Conservation (phyloP, 805 yeast species). For the Nakazawaea sp. region DNA sequence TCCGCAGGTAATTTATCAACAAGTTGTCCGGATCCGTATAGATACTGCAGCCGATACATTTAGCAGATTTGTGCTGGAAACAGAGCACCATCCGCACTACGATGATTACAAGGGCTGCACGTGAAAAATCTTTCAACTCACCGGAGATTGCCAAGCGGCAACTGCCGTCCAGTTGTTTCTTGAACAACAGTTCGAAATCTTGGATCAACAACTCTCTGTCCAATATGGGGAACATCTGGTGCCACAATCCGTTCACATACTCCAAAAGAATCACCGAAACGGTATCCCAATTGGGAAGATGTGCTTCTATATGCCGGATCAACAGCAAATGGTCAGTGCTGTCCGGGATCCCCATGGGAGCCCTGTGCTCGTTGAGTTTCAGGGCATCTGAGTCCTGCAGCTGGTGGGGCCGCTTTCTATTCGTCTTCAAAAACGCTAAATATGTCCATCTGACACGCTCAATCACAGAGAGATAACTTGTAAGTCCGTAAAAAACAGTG, state of each 20-base stretch:
- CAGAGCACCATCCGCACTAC: too few relatives aligned
- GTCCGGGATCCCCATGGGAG: too few relatives aligned
- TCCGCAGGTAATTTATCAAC: neutral
- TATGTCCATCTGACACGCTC: too few relatives aligned
- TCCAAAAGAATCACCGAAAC: neutral
- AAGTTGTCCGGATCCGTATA: neutral
- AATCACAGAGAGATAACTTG: neutral
- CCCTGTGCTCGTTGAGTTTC: too few relatives aligned
- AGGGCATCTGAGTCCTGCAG: too few relatives aligned
- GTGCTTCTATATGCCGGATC: neutral
- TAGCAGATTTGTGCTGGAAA: too few relatives aligned
- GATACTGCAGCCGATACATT: too few relatives aligned
- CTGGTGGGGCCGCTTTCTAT: too few relatives aligned
- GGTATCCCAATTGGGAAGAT: neutral
- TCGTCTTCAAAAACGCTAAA: too few relatives aligned
- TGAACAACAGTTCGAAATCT: neutral
- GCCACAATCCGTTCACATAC: conserved; percentile 13
- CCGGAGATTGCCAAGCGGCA: neutral
- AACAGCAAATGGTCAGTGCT: neutral
- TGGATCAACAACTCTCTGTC: too few relatives aligned
- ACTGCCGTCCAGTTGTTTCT: neutral
- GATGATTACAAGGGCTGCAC: too few relatives aligned
- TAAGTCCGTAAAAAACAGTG: conserved; percentile 2
- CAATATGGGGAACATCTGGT: conserved; percentile 29
- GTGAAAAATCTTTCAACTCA: conserved; percentile 1